phyloP scores from a whole-genome alignment of 164 flowering plant species.

The Macadamia integrifolia region DNA sequence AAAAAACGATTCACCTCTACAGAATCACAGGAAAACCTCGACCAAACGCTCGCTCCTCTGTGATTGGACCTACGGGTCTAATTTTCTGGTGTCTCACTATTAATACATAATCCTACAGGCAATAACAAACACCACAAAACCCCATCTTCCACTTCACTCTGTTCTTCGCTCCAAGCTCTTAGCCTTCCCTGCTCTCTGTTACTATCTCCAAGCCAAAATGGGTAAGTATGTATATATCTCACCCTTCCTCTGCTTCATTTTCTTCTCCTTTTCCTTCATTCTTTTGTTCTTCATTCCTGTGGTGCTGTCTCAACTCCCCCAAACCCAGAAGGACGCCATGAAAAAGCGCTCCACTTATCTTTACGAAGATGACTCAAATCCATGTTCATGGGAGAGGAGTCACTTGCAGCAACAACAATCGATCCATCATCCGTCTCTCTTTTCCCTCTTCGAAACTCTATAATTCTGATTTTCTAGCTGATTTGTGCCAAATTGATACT shows the following conservation, averaged over 20 bases:
- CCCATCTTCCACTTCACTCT: no score
- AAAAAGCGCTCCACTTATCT: constrained; percentile 15
- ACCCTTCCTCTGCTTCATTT: constrained; percentile 1
- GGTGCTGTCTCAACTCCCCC: constrained; percentile 24
- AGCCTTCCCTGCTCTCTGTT: not conserved
- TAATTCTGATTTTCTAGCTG: constrained; percentile 26
- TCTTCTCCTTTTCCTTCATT: constrained; percentile 4
- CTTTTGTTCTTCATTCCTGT: constrained; percentile 15
- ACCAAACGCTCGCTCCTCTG: no score
- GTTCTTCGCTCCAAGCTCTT: not conserved
- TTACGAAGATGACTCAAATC: constrained; percentile 20
- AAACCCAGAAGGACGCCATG: constrained; percentile 37
- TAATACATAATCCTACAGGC: no score
- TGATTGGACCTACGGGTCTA: no score
- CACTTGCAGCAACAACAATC: constrained; percentile 24
- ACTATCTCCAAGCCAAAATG: constrained; percentile 12
- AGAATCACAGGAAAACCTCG: no score
- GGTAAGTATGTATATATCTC: constrained; percentile 17
- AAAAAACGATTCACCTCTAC: no score
- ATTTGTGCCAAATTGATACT: constrained; percentile 24
- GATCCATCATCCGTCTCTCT: constrained; percentile 28
- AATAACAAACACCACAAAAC: no score
- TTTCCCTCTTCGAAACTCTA: constrained; percentile 33
- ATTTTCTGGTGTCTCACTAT: not conserved
- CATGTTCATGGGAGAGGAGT: constrained; percentile 66